These are phyloP conservation scores for Osmanthus fragrans DNA, from an alignment of 257 asterid genomes.

Conservation along the genomic window DNA sequence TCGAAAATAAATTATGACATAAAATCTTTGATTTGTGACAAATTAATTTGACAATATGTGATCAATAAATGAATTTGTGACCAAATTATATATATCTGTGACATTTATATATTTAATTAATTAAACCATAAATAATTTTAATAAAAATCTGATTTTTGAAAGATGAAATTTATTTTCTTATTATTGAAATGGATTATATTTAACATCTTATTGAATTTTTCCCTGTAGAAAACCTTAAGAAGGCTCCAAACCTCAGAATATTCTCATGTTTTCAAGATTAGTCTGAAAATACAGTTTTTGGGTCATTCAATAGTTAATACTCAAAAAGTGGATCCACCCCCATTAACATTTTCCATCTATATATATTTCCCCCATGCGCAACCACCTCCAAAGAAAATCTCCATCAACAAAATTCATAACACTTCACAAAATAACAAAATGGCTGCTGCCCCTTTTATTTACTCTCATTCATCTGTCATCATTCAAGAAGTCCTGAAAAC, in stretches of 20 bases:
- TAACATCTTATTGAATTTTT: too few relatives aligned
- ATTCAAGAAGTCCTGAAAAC: constrained; percentile 19
- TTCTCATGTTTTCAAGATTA: not conserved
- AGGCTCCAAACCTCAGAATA: not conserved
- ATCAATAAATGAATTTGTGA: too few relatives aligned
- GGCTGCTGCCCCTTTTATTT: constrained; percentile 1
- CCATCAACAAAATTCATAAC: not conserved
- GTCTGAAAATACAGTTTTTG: constrained; percentile 2
- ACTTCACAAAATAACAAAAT: not conserved
- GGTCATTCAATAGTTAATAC: not conserved
- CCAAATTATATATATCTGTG: too few relatives aligned
- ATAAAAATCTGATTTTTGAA: too few relatives aligned
- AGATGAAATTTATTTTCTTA: too few relatives aligned
- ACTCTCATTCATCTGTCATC: constrained; percentile 22
- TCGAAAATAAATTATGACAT: too few relatives aligned
- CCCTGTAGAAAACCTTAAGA: not conserved
- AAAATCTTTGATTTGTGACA: too few relatives aligned
- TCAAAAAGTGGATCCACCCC: constrained; percentile 17
- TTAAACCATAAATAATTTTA: too few relatives aligned
- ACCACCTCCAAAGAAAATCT: constrained; percentile 27
- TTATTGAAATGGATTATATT: too few relatives aligned
- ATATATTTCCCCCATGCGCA: constrained; percentile 29
- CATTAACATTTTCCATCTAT: constrained; percentile 22
- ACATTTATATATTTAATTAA: too few relatives aligned
- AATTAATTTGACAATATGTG: too few relatives aligned